phyloP scores from a whole-genome alignment of 2,329 filamentous ascomycete genomes.

The Huntiella abstrusa region DNA sequence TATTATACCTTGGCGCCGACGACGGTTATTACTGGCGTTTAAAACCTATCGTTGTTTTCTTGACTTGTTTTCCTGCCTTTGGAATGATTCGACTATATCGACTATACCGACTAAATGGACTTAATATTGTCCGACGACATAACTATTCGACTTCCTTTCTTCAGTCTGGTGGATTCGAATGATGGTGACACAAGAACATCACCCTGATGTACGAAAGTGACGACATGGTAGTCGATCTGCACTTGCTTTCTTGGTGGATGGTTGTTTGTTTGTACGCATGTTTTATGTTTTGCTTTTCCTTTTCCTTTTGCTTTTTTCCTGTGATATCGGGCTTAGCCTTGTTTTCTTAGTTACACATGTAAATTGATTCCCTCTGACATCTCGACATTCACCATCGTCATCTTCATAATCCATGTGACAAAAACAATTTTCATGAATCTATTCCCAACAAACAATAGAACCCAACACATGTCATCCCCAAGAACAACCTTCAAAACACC shows the following conservation, averaged over 20 bases:
- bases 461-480: conserved; percentile 1
- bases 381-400: not conserved
- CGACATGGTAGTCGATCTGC: too few relatives aligned
- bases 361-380: not conserved
- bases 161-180: too few relatives aligned
- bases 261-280: not conserved
- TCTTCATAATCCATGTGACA: not conserved
- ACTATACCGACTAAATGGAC: too few relatives aligned
- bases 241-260: not conserved
- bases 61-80: too few relatives aligned
- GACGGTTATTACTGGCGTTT: not conserved
- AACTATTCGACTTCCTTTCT: too few relatives aligned
- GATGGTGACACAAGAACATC: too few relatives aligned
- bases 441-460: not conserved
- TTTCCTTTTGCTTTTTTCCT: not conserved
- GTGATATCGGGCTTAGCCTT: not conserved
- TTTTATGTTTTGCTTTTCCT: not conserved
- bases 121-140: too few relatives aligned
- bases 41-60: too few relatives aligned
- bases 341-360: not conserved
- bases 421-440: not conserved
- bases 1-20: not conserved
- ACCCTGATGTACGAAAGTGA: too few relatives aligned
- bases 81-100: too few relatives aligned
- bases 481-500: not conserved